These are phyloP conservation scores for Colletotrichum limetticola DNA, from an alignment of 2,329 filamentous ascomycete genomes.

Conservation along the genomic window DNA sequence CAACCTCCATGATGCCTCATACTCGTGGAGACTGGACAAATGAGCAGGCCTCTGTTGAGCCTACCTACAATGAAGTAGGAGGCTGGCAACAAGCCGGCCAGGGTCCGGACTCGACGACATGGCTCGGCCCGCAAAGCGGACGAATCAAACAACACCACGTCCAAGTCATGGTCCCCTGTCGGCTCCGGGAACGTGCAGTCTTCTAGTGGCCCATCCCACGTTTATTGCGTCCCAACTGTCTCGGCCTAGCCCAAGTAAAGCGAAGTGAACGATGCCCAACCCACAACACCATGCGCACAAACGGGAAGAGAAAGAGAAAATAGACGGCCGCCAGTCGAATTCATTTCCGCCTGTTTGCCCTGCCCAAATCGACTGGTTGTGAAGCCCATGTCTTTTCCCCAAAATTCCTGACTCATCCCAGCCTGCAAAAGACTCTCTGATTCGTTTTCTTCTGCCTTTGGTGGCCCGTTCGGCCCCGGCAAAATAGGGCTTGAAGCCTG, in stretches of 20 bases:
- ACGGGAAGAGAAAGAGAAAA: neutral
- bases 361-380: conserved; percentile 4
- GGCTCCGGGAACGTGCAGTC: conserved; percentile 26
- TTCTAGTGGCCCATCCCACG: conserved; percentile 13
- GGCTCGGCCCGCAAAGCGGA: conserved; percentile 26
- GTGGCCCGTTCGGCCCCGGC: conserved; percentile 19
- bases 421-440: neutral
- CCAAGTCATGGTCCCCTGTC: conserved; percentile 19
- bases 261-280: conserved; percentile 28
- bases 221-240: conserved; percentile 30
- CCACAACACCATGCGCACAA: conserved; percentile 29
- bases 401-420: conserved; percentile 30
- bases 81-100: neutral
- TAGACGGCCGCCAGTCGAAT: conserved; percentile 16
- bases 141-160: conserved; percentile 31
- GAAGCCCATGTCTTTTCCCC: neutral
- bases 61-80: neutral
- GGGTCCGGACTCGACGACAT: conserved; percentile 24
- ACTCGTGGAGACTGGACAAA: neutral
- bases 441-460: conserved; percentile 17
- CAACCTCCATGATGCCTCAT: neutral
- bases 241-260: conserved; percentile 26
- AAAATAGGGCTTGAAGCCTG: conserved; percentile 27
- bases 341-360: conserved; percentile 24
- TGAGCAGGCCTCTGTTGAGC: neutral